phyloP scores from a whole-genome alignment of 1,284 basidiomycete species.

The Omphalotus olearius region DNA sequence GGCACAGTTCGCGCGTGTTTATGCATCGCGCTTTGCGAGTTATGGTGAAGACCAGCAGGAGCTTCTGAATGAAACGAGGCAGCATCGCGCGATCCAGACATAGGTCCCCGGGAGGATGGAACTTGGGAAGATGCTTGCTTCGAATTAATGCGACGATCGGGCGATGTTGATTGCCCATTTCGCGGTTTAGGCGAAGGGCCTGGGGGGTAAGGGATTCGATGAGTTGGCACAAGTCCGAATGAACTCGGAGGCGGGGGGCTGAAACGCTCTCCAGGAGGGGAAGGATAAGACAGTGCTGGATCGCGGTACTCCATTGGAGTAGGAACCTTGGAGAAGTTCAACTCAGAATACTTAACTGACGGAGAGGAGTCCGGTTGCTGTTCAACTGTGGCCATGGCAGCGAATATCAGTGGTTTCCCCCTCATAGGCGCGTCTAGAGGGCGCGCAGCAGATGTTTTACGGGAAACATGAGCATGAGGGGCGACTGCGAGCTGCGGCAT shows the following conservation, averaged over 20 bases:
- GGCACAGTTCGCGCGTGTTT: neutral
- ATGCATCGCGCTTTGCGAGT: neutral
- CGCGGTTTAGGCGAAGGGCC: neutral
- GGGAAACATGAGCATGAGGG: neutral
- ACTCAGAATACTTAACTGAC: neutral
- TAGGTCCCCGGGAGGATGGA: neutral
- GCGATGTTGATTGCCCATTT: neutral
- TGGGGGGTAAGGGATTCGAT: neutral
- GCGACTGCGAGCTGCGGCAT: slow-evolving; percentile 1
- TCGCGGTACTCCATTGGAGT: neutral
- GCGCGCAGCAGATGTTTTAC: neutral
- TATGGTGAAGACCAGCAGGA: neutral
- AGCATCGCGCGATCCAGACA: neutral
- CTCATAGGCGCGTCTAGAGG: slow-evolving; percentile 13
- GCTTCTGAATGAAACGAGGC: neutral
- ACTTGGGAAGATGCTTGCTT: neutral
- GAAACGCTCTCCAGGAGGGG: slow-evolving; percentile 23
- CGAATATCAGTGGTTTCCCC: slow-evolving; percentile 38
- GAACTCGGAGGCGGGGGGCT: slow-evolving; percentile 12
- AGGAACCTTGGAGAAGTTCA: neutral
- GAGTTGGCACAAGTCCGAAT: neutral
- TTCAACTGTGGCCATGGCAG: slow-evolving; percentile 27
- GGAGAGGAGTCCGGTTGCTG: slow-evolving; percentile 7
- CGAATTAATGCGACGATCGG: neutral
- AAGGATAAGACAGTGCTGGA: slow-evolving; percentile 20